phyloP scores from a whole-genome alignment of 2,329 filamentous ascomycete genomes.

The Penicillium sp. region DNA sequence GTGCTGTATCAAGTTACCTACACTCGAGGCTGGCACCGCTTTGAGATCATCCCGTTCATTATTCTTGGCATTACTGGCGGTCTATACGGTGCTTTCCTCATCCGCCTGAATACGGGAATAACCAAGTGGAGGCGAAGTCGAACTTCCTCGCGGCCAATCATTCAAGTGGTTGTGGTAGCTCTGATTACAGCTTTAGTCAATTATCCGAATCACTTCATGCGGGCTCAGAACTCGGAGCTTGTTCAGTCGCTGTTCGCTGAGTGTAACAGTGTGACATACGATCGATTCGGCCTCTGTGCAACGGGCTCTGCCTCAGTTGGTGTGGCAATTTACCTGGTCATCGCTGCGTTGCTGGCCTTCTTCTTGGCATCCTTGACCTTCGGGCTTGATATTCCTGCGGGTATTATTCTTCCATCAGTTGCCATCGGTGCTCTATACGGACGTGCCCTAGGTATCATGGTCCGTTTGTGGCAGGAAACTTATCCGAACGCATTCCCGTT shows the following conservation, averaged over 20 bases:
- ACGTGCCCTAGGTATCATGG: constrained; percentile 79
- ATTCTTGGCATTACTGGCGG: constrained; percentile 84
- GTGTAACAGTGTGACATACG: constrained; percentile 75
- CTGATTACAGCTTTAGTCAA: constrained; percentile 83
- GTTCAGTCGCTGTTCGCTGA: constrained; percentile 90
- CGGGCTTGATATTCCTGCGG: constrained; percentile 87
- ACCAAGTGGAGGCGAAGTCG: constrained; percentile 72
- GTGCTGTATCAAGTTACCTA: constrained; percentile 96
- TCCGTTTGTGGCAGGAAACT: constrained; percentile 80
- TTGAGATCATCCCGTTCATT: constrained; percentile 85
- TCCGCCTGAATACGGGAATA: constrained; percentile 86
- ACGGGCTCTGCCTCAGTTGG: constrained; percentile 76
- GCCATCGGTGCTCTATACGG: constrained; percentile 89
- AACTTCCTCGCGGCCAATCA: constrained; percentile 67
- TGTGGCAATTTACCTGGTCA: constrained; percentile 75
- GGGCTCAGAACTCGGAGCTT: constrained; percentile 83
- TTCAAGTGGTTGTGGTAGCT: constrained; percentile 76
- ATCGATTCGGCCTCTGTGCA: constrained; percentile 86
- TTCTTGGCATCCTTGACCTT: constrained; percentile 84
- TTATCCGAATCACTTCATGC: constrained; percentile 95
- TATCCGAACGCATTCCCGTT: constrained; percentile 77
- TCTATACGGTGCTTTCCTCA: constrained; percentile 91
- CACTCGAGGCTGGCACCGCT: constrained; percentile 85
- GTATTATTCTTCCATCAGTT: constrained; percentile 94
- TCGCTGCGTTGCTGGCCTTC: constrained; percentile 80